phyloP scores from a whole-genome alignment of 345 rosid species.

The Salix udensis region DNA sequence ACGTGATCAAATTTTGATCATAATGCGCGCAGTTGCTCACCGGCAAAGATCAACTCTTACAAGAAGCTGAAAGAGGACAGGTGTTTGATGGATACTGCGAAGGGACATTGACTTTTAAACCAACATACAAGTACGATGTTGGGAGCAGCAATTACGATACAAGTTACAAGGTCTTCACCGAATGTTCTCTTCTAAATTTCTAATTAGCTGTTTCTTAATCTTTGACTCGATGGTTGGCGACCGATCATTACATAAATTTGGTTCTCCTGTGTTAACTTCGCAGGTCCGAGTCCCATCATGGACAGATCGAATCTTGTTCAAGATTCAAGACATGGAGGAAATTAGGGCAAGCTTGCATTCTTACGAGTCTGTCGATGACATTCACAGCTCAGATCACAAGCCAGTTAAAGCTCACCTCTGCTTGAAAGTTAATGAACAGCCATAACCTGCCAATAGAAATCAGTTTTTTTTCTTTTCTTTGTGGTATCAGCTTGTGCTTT shows the following conservation, averaged over 20 bases:
- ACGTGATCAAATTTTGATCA: background rate
- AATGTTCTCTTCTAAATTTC: background rate
- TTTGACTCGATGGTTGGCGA: background rate
- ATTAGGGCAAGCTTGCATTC: conserved; percentile 36
- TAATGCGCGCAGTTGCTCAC: conserved; percentile 40
- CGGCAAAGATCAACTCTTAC: conserved; percentile 62
- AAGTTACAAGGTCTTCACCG: conserved; percentile 52
- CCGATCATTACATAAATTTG: background rate
- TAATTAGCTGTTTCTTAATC: background rate
- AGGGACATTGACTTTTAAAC: conserved; percentile 58
- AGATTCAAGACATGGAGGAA: conserved; percentile 31
- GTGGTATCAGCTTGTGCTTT: background rate
- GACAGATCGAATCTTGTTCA: conserved; percentile 53
- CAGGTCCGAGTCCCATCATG: conserved; percentile 55
- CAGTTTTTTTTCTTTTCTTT: background rate
- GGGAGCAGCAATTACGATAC: conserved; percentile 65
- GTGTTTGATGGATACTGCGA: conserved; percentile 59
- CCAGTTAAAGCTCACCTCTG: conserved; percentile 54
- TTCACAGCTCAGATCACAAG: conserved; percentile 51
- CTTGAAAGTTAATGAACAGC: conserved; percentile 19
- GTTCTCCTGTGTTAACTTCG: background rate
- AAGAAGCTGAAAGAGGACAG: conserved; percentile 64
- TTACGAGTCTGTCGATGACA: conserved; percentile 46
- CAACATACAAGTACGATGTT: conserved; percentile 54
- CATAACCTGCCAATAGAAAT: background rate